Evolutionary conservation across 2,329 filamentous ascomycete species (phyloP), one percentile per base, ranked within the genome.

Genomic region (Alternaria ethzedia): DNA sequence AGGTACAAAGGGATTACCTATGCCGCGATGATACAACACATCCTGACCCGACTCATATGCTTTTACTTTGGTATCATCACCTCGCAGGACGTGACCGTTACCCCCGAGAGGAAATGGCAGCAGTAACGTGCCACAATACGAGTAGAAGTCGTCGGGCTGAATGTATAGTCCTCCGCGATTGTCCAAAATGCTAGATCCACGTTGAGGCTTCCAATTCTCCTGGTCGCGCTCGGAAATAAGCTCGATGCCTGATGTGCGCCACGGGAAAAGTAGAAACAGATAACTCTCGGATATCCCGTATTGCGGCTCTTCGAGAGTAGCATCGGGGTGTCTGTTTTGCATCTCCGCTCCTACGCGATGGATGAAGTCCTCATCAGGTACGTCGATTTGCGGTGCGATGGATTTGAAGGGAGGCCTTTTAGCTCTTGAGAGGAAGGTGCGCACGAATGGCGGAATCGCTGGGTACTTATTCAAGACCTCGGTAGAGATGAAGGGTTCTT

Each of bases 401-500:
- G 12, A 55, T 23, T 28, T 36, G 13, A 57, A 57, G 0, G 13
- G 20, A 13, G 43, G 26, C 15, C 36, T 57, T 3, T 49, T 49
- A 4, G 43, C 54, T 20, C 6, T 13, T 4, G 43, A 32, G 2
- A 47, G 43, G 10, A 57, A 47, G 2, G 15, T 21, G 44, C 26
- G 17, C 3, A 21, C 54, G 13, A 49, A 47, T 6, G 44, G 25
- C 12, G 20, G 43, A 2, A 47, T 49, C 4, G 43, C 44, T 1
- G 44, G 54, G 17, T 49, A 49, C 28, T 17, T 8, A 0, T 32
- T 3, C 6, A 51, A 11, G 12, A 32, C 9, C 12, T 32, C 26
- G 6, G 4, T 12, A 4, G 47, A 9, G 1, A 51, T 21, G 7
- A 51, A 2, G 1, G 0, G 0, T n/a, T 7, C 5, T 10, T 51